Conservation (phyloP, 441 rosid genomes). For the Sinapis alba region DNA sequence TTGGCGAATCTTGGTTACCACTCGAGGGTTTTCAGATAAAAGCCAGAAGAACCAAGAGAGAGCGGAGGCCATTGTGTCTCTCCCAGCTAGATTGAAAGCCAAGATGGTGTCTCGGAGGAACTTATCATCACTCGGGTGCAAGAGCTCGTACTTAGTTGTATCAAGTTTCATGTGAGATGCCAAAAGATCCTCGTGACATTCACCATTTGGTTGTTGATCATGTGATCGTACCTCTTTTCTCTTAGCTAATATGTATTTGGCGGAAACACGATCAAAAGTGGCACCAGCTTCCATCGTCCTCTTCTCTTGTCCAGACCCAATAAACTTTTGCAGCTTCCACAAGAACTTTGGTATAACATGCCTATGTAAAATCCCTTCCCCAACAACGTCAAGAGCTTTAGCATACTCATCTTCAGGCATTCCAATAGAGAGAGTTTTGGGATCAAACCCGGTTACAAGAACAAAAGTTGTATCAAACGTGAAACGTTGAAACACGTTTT, state of each 20-base stretch:
- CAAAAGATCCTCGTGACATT: conserved; percentile 35
- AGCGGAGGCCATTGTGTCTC: conserved; percentile 44
- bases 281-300: conserved; percentile 27
- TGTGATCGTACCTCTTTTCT: conserved; percentile 23
- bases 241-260: conserved; percentile 15
- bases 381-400: conserved; percentile 36
- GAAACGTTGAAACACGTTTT: conserved; percentile 50
- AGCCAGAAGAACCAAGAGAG: conserved; percentile 51
- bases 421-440: conserved; percentile 37
- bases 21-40: conserved; percentile 43
- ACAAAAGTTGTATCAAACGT: conserved; percentile 45
- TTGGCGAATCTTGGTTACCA: conserved; percentile 43
- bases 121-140: conserved; percentile 32
- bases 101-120: conserved; percentile 47
- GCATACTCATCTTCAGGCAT: conserved; percentile 31
- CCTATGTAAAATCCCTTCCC: conserved; percentile 32
- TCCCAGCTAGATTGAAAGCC: conserved; percentile 43
- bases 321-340: conserved; percentile 40
- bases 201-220: background rate
- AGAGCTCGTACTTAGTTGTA: conserved; percentile 23
- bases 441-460: conserved; percentile 47
- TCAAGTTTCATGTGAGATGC: conserved; percentile 31
- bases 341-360: conserved; percentile 24
- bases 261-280: conserved; percentile 21
- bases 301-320: conserved; percentile 37